These are phyloP conservation scores for Tulasnella calospora DNA, from an alignment of 768 basidiomycete species.

Conservation along the genomic window DNA sequence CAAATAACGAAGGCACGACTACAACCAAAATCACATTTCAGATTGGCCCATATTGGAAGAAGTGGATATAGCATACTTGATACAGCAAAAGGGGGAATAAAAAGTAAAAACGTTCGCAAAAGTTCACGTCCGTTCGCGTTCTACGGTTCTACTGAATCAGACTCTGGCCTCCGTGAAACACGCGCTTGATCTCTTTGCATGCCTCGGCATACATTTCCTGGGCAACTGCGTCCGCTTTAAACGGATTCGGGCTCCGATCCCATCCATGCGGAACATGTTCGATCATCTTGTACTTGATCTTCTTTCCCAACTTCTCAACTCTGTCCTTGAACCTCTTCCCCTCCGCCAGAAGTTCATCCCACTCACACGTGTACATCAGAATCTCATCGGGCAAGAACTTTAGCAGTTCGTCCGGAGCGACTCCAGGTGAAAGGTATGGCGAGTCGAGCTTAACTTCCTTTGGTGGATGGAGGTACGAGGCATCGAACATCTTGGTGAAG, in stretches of 20 bases:
- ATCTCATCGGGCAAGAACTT: conserved; percentile 29
- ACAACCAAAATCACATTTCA: no score
- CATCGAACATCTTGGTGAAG: conserved; percentile 31
- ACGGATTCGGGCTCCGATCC: conserved; percentile 18
- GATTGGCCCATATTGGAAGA: neutral
- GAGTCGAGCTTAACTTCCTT: conserved; percentile 25
- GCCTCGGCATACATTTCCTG: conserved; percentile 22
- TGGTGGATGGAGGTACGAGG: conserved; percentile 29
- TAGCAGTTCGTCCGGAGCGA: conserved; percentile 29
- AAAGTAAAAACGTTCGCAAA: neutral
- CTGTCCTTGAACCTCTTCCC: conserved; percentile 27
- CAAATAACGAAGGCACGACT: neutral
- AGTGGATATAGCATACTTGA: no score
- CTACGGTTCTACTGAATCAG: neutral
- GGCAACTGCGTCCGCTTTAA: neutral
- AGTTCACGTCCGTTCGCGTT: neutral
- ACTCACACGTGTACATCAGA: conserved; percentile 29
- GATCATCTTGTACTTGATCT: conserved; percentile 25
- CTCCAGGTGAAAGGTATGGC: conserved; percentile 29
- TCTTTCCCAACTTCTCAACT: conserved; percentile 28
- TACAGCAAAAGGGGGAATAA: neutral
- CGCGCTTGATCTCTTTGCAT: conserved; percentile 20
- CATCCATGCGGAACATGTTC: conserved; percentile 32
- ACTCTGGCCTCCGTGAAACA: conserved; percentile 14
- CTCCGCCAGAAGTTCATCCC: conserved; percentile 32